Conservation (phyloP, 192 early-diverging fungal species). For the Pilobolus umbonatus region DNA sequence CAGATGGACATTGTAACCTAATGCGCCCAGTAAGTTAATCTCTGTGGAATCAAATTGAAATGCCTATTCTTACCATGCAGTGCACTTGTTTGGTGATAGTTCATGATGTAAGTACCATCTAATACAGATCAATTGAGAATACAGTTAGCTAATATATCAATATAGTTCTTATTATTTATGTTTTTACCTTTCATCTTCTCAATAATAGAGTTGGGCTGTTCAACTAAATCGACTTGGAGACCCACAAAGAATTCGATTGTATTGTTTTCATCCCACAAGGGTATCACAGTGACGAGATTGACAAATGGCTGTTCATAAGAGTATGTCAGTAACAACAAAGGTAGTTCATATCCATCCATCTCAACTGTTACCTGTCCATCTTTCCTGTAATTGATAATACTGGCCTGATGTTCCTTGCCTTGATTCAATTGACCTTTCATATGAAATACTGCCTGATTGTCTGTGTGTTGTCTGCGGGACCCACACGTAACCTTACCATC, state of each 20-base stretch:
- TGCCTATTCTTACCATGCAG: background rate
- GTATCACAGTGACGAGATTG: constrained; percentile 58
- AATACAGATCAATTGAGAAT: background rate
- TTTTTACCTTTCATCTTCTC: constrained; percentile 45
- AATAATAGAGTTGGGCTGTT: constrained; percentile 63
- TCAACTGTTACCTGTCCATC: constrained; percentile 33
- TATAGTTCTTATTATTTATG: background rate
- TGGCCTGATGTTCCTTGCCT: constrained; percentile 52
- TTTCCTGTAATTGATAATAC: constrained; percentile 62
- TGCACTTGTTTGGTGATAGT: constrained; percentile 35
- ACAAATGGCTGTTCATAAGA: constrained; percentile 48
- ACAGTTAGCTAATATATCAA: background rate
- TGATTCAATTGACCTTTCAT: constrained; percentile 38
- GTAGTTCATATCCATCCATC: background rate
- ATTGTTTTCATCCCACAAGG: constrained; percentile 32
- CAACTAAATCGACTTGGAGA: constrained; percentile 59
- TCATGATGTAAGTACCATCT: constrained; percentile 50
- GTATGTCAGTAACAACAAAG: background rate
- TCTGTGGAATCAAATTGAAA: no score
- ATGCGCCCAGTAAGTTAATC: background rate
- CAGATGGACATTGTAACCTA: background rate
- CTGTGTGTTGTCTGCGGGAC: constrained; percentile 36
- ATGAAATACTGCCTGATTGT: constrained; percentile 47
- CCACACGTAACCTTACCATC: constrained; percentile 44
- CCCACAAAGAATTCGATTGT: constrained; percentile 54